Conservation (phyloP, 73 alveolate genomes). For the Paramecium tetraurelia region DNA sequence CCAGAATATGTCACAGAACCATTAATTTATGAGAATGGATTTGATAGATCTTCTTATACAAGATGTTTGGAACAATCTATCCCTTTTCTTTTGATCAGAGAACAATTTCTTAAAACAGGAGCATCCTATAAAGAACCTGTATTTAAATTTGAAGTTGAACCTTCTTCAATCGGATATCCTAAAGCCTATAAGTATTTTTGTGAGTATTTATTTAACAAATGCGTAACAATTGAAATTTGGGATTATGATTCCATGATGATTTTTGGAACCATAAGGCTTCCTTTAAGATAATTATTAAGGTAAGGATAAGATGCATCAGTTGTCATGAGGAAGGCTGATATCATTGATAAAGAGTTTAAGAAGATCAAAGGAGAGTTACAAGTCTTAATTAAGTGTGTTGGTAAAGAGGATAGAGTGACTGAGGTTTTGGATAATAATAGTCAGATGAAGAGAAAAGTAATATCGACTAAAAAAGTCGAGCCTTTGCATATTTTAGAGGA, state of each 20-base stretch:
- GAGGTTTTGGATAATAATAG: not conserved
- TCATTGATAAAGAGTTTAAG: constrained; percentile 4
- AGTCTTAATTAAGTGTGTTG: not conserved
- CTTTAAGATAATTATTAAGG: not conserved
- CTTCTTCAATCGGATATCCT: not conserved
- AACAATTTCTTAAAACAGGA: not conserved
- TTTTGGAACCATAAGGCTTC: not conserved
- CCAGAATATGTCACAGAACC: not conserved
- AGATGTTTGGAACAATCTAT: not conserved
- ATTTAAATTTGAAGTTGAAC: not conserved
- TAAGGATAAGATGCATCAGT: not conserved
- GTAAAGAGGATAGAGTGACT: not conserved
- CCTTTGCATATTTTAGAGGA: not conserved
- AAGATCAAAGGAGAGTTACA: constrained; percentile 24
- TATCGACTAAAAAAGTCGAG: not conserved
- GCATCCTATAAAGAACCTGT: constrained; percentile 7
- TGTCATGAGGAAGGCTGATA: constrained; percentile 25
- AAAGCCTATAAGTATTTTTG: not conserved
- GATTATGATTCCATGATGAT: constrained; percentile 43
- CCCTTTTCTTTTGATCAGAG: constrained; percentile 14
- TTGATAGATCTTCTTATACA: not conserved
- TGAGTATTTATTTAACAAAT: not conserved
- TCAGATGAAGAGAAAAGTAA: not conserved
- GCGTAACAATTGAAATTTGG: constrained; percentile 15
- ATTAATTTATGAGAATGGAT: not conserved